Evolutionary conservation across 106 monocot species (phyloP).

Genomic region (Dendrobium catenatum): DNA sequence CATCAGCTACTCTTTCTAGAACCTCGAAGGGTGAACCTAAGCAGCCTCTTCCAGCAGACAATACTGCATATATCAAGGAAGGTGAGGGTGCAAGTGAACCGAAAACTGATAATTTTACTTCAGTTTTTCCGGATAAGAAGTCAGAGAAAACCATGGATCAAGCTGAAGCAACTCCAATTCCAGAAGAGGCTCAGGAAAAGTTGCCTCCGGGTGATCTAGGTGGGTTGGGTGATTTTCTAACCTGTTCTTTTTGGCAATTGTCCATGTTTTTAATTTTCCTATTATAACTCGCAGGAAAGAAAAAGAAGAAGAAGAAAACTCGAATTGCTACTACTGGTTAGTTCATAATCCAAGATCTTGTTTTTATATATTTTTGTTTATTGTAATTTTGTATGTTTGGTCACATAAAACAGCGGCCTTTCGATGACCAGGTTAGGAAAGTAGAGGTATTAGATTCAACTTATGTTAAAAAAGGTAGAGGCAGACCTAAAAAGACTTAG

Average conservation of each 20-base stretch:
- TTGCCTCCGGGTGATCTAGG: constrained; percentile 56
- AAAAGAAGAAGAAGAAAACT: constrained; percentile 85
- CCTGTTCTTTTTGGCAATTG: not conserved
- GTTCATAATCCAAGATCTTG: constrained; percentile 3
- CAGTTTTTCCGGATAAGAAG: constrained; percentile 32
- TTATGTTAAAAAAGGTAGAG: too few species aligned
- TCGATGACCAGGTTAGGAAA: too few species aligned
- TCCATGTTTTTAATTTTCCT: not conserved
- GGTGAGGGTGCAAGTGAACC: constrained; percentile 24
- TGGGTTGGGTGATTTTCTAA: constrained; percentile 8
- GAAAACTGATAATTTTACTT: constrained; percentile 17
- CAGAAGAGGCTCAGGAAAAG: constrained; percentile 61
- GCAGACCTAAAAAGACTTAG: too few species aligned
- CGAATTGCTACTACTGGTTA: constrained; percentile 44
- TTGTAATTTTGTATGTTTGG: not conserved
- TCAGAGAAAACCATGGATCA: constrained; percentile 14
- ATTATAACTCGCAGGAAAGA: constrained; percentile 50
- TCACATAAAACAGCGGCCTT: too few species aligned
- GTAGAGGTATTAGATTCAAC: too few species aligned
- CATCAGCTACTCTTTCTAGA: constrained; percentile 50
- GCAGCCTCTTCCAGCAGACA: constrained; percentile 2
- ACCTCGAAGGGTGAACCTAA: constrained; percentile 29
- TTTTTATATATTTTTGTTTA: not conserved
- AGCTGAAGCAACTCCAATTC: constrained; percentile 29
- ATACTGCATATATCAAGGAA: constrained; percentile 16